phyloP scores from a whole-genome alignment of 257 asterid species.

The Ilex aquifolium region DNA sequence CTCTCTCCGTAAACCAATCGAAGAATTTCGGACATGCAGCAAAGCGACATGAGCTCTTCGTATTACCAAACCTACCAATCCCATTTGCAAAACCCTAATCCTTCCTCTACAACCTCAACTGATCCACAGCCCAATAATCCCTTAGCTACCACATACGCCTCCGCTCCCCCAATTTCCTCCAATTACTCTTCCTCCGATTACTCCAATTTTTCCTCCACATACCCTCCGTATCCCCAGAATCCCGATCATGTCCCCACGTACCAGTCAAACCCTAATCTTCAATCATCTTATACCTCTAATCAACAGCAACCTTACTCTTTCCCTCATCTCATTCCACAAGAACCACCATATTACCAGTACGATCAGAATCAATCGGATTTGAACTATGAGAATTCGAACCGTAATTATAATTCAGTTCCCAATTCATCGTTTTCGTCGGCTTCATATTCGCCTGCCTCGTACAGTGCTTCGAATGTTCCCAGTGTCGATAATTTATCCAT shows the following conservation, averaged over 20 bases:
- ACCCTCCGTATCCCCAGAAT: constrained; percentile 33
- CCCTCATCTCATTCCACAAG: constrained; percentile 43
- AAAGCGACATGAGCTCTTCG: constrained; percentile 37
- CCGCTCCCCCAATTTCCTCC: constrained; percentile 66
- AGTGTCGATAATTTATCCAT: background rate
- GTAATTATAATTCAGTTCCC: constrained; percentile 23
- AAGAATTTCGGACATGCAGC: constrained; percentile 17
- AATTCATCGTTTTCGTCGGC: too few species aligned
- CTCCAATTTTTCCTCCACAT: constrained; percentile 23
- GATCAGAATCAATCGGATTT: constrained; percentile 36
- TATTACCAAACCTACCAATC: constrained; percentile 51
- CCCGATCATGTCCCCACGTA: constrained; percentile 25
- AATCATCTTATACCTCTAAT: constrained; percentile 9
- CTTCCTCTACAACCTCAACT: constrained; percentile 18
- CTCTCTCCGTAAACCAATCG: too few species aligned
- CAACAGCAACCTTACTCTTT: constrained; percentile 22
- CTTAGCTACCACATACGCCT: constrained; percentile 37
- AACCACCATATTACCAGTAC: constrained; percentile 25
- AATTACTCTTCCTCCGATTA: constrained; percentile 32
- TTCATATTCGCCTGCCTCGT: too few species aligned
- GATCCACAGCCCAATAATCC: constrained; percentile 25
- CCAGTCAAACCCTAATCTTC: constrained; percentile 24
- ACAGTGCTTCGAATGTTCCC: too few species aligned
- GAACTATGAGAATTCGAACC: constrained; percentile 34
- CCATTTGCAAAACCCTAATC: constrained; percentile 30